A percentile compares a stretch with the other conserved stretches of the same genome.
phyloP scores from a whole-genome alignment of 1,139 yeast species.

The Hansenula sp. region DNA sequence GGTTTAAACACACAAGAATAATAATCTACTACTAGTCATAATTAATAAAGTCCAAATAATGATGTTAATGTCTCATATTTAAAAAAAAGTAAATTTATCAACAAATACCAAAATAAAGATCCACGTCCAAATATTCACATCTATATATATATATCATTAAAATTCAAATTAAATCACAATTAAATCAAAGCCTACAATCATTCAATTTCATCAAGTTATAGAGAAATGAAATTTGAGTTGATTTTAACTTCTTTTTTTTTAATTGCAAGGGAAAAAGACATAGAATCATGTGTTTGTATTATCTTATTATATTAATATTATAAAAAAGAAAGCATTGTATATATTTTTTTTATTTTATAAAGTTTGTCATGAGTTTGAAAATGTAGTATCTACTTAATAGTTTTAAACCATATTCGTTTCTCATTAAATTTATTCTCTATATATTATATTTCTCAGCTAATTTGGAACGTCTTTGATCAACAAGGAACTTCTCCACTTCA shows the following conservation, averaged over 20 bases:
- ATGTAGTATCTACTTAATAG: too few species aligned
- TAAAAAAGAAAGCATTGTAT: conserved; percentile 2
- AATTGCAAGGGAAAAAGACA: not conserved
- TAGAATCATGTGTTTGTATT: not conserved
- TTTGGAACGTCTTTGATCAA: conserved; percentile 42
- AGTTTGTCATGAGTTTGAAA: not conserved
- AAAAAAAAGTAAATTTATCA: not conserved
- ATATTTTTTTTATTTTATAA: conserved; percentile 1
- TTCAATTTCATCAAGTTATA: too few species aligned
- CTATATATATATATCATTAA: too few species aligned
- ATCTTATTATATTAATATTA: not conserved
- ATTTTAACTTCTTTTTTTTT: too few species aligned
- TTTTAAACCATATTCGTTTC: too few species aligned
- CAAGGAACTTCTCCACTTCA: conserved; percentile 43
- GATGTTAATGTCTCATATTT: not conserved
- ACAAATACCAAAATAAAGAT: not conserved
- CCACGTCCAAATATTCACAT: not conserved
- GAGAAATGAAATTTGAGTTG: too few species aligned
- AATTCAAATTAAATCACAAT: too few species aligned
- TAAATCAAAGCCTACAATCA: too few species aligned
- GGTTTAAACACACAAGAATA: too few species aligned
- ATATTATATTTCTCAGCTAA: conserved; percentile 32
- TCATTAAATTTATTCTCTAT: not conserved
- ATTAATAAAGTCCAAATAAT: not conserved
- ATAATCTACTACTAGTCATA: not conserved